Base-by-base conservation (phyloP, 331 rosid species). In the Quercus tomentella region DNA sequence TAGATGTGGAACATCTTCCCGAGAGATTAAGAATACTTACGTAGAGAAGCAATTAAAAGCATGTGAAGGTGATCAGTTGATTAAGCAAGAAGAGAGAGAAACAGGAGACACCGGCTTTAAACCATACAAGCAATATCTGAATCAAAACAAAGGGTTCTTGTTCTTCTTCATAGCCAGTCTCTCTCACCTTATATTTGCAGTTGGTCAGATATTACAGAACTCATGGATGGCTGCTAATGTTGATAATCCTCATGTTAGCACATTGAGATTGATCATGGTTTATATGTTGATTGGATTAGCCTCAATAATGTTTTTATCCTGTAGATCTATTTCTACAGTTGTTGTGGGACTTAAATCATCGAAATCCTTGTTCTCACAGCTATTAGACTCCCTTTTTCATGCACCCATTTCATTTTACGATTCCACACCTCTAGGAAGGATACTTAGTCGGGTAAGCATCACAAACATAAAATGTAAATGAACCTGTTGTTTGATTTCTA, bases 391-490 rank as follows among this genome's bases (percentile, higher is more conserved):
- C 7, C 91, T 89, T 73, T 83, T 89, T 21, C 84, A 70, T 0
- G 91, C 94, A 23, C 94, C 97, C 2, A 87, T 93, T 93, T 84
- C 97, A 1, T 93, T 93, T 75, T 93, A 89, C 75, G 97, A 93
- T 80, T 93, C 97, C 76, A 93, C 97, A 10, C 97, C 97, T 80
- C 78, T 91, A 73, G 97, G 97, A 80, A 76, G 97, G 86, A 91
- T 93, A 76, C 97, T 91, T 55, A 91, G 93, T 73, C 91, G 94
- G 89, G 97, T 91, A 88, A 77, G 83, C 69, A 82, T 76, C 17
- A 17, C 45, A 72, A 37, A 80, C 41, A 60, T 66, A 20, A 33
- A 28, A 7, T 7, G 54, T 51, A 54, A 4, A n/a, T 51, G 10
- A 7, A 10, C 65, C 14, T 0, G 8, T 60, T 11, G 2, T 37